Base-by-base conservation (phyloP, 495 filamentous ascomycete species). In the Venustampulla echinocandica region DNA sequence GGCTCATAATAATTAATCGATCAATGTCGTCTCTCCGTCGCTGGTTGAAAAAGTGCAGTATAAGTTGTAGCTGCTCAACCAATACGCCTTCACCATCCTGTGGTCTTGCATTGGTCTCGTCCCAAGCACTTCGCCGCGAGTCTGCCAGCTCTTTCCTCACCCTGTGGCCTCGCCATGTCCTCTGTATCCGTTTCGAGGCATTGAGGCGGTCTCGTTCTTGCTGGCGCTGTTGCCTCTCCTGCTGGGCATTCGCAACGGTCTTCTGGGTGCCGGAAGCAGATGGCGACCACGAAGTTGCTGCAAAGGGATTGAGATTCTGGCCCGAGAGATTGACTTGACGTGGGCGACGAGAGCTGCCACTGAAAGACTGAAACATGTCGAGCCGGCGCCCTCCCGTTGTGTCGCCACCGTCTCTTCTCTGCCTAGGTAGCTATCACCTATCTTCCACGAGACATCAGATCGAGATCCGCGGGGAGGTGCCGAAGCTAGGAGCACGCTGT, bases 311-410 rank as follows among this genome's bases (percentile, higher is more conserved):
- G 45, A 64, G 69, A 56, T 79, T 77, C 51, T 90, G 85, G 54
- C 90, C 93, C 42, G 87, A 90, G 47, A 98, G 82, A 63, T 98
- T 95, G 53, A 98, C 87, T 61, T 95, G 86, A 43, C 92, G 83
- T 41, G 81, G 82, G 46, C 82, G 84, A 54, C 88, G 80, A 55
- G 89, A 83, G 68, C 63, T 85, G 46, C 92, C 92, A 21, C 85
- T 90, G 65, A 98, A 98, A 30, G 81, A 84, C 46, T 81, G 80
- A 64, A 90, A 94, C 90, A 97, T 97, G 44, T 39, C 42, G 48
- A 44, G 13, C 13, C 21, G 23, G 44, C n/a, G n/a, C n/a, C n/a
- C n/a, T n/a, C 33, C 17, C 5, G 3, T 47, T 30, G 35, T 14
- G 11, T 35, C 33, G 13, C n/a, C 33, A 35, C 6, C 24, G 10